Base-by-base conservation (phyloP, 352 stramenopile species). In the Phytophthora aleatoria region DNA sequence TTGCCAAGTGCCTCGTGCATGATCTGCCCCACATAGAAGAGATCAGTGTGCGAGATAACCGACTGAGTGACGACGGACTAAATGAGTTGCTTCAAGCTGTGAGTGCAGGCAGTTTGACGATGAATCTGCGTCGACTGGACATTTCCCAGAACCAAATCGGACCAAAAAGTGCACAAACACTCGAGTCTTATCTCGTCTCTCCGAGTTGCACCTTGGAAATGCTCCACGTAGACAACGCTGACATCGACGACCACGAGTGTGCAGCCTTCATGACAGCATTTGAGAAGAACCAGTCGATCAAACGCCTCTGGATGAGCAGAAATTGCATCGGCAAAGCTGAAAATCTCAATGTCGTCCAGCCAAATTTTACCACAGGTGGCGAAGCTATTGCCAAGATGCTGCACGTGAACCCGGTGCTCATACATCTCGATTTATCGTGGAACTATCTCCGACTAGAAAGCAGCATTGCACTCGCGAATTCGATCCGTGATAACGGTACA, bases 381-480 rank as follows among this genome's bases (percentile, higher is more conserved):
- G 90, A 97, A 67, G 91, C 90, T 15, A 90, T 97, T 56, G 91
- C 87, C n/a, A 83, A 72, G 12, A 96, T 97, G 89, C 74, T 97
- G 20, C 77, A 84, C 27, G 47, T 68, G 12, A 97, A 97, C 64
- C 64, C 83, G 0, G 79, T 87, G 50, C 77, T 97, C 12, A 72
- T 76, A 2, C 79, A 88, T 33, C 73, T 97, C 7, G 89, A 97
- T 49, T 44, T 97, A 12, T 96, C 86, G 45, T 97, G 91, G 91
- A 97, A 97, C 51, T 93, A 85, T 63, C 61, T 97, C 8, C 82
- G 90, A 1, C 71, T 95, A 5, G 88, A 91, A 43, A 91, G 82
- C 60, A 90, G 82, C 28, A 79, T 89, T 38, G 82, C 81, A 5
- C 72, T 94, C 2, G 86, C 84, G 0, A 67, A 69, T 16, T 89